phyloP scores from a whole-genome alignment of 1,284 basidiomycete genomes.

The Papiliotrema flavescens region DNA sequence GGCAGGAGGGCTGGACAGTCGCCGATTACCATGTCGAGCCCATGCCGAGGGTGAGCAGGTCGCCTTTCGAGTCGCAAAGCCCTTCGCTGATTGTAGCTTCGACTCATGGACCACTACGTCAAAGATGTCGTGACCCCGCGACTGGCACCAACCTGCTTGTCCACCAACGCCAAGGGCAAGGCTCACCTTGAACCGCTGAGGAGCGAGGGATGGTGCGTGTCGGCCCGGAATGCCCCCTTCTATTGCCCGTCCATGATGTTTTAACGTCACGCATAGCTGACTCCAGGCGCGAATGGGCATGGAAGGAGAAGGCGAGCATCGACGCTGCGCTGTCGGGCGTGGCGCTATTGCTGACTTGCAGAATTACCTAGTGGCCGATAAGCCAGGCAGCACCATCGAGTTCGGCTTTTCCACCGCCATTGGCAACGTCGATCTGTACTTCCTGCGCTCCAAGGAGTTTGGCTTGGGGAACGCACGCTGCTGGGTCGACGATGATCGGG shows the following conservation, averaged over 20 bases:
- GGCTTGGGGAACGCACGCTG: constrained; percentile 35
- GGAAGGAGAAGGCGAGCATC: constrained; percentile 29
- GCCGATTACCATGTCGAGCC: constrained; percentile 21
- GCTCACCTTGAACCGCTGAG: constrained; percentile 25
- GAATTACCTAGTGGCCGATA: constrained; percentile 37
- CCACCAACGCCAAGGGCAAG: constrained; percentile 24
- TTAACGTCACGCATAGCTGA: background rate
- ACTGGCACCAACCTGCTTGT: constrained; percentile 21
- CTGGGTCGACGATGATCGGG: constrained; percentile 30
- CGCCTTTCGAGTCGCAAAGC: constrained; percentile 10
- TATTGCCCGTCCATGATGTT: background rate
- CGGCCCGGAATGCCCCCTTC: background rate
- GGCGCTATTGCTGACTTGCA: constrained; percentile 7
- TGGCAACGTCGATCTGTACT: constrained; percentile 36
- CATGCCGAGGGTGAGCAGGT: constrained; percentile 27
- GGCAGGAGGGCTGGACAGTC: constrained; percentile 8
- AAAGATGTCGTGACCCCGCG: too few species aligned
- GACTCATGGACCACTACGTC: too few species aligned
- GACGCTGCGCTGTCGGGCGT: background rate
- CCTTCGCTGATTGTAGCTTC: too few species aligned
- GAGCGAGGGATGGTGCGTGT: constrained; percentile 36
- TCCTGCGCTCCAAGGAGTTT: constrained; percentile 33
- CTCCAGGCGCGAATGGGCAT: constrained; percentile 34
- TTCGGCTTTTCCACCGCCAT: constrained; percentile 32
- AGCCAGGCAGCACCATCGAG: constrained; percentile 34